Evolutionary conservation across 1,284 basidiomycete species (phyloP).

Genomic region (Vanrija sp.): DNA sequence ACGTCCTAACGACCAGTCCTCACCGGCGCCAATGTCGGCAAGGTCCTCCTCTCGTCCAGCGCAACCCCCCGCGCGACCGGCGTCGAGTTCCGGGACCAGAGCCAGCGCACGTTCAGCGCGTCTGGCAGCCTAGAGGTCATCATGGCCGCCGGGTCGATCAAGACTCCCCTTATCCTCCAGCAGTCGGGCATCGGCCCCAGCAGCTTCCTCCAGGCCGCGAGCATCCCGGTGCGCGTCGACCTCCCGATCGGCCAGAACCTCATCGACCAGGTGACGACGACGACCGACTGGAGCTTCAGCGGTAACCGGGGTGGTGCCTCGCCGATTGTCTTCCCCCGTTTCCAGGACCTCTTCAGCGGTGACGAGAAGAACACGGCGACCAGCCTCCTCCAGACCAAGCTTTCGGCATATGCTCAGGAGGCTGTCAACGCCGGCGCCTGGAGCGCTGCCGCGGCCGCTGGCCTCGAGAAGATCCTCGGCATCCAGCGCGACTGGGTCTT

Average conservation of each 20-base stretch:
- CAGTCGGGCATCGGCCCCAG: conserved; percentile 49
- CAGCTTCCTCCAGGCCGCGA: conserved; percentile 33
- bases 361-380: conserved; percentile 15
- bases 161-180: conserved; percentile 50
- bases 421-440: conserved; percentile 36
- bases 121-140: conserved; percentile 48
- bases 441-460: conserved; percentile 22
- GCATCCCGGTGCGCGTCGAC: conserved; percentile 35
- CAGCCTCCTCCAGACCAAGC: conserved; percentile 28
- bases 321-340: conserved; percentile 31
- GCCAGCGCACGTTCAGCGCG: conserved; percentile 29
- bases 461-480: conserved; percentile 29
- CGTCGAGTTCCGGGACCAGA: conserved; percentile 29
- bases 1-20: conserved; percentile 17
- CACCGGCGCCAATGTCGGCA: conserved; percentile 32
- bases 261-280: conserved; percentile 48
- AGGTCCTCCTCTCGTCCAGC: conserved; percentile 23
- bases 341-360: conserved; percentile 32
- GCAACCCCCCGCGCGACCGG: conserved; percentile 30
- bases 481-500: conserved; percentile 46
- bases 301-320: conserved; percentile 20
- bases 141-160: conserved; percentile 49
- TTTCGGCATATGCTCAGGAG: conserved; percentile 38
- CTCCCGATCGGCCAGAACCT: conserved; percentile 48
- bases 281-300: conserved; percentile 26